A percentile compares a stretch with the other conserved stretches of the same genome.
Evolutionary conservation across 2,329 filamentous ascomycete species (phyloP).

Genomic region (Tricladium varicosporioides): DNA sequence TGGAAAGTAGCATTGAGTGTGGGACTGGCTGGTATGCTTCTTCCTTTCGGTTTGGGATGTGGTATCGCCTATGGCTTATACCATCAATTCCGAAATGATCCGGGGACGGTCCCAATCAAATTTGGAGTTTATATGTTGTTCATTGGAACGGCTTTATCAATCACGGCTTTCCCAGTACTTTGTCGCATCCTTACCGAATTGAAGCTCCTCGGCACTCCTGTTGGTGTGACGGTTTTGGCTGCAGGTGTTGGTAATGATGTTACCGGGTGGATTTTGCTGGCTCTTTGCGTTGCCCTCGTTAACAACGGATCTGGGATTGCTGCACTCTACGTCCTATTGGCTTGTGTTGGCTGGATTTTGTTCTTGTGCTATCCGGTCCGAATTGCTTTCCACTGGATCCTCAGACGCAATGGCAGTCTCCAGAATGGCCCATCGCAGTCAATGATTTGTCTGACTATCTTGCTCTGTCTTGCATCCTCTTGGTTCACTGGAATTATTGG

Average conservation of each 20-base stretch:
- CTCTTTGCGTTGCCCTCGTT: conserved; percentile 88
- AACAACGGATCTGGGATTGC: conserved; percentile 82
- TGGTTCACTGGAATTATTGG: conserved; percentile 92
- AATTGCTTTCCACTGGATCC: conserved; percentile 71
- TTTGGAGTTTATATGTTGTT: conserved; percentile 71
- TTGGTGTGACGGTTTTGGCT: conserved; percentile 84
- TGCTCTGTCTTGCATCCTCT: conserved; percentile 74
- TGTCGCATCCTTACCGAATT: conserved; percentile 92
- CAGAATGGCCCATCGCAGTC: conserved; percentile 86
- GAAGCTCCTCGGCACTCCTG: conserved; percentile 77
- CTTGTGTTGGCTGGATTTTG: conserved; percentile 70
- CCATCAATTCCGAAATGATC: conserved; percentile 57
- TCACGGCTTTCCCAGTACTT: conserved; percentile 87
- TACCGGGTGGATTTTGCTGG: conserved; percentile 85
- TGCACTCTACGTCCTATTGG: conserved; percentile 80
- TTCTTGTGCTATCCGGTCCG: conserved; percentile 72
- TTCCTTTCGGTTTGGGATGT: conserved; percentile 80
- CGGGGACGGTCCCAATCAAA: conserved; percentile 52
- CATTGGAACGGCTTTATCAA: conserved; percentile 89
- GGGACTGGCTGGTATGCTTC: conserved; percentile 72
- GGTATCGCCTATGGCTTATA: conserved; percentile 81
- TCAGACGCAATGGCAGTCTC: conserved; percentile 72
- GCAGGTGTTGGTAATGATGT: conserved; percentile 94
- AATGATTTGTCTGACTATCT: conserved; percentile 77
- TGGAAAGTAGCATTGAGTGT: conserved; percentile 79